phyloP scores from a whole-genome alignment of 768 basidiomycete species.

The Kwoniella sp. region DNA sequence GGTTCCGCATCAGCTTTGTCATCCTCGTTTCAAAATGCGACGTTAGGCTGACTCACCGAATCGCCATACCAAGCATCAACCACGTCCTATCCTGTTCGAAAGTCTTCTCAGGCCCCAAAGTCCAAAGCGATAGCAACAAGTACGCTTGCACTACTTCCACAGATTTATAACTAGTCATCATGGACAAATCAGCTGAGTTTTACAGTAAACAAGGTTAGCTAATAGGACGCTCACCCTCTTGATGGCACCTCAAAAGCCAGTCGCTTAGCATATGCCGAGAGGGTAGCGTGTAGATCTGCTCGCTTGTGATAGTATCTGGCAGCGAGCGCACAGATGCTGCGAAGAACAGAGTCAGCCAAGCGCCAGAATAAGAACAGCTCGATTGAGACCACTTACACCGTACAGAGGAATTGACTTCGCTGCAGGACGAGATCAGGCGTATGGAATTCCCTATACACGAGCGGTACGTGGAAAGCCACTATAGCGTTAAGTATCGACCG shows the following conservation, averaged over 20 bases:
- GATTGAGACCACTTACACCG: slow-evolving; percentile 64
- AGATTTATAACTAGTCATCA: slow-evolving; percentile 58
- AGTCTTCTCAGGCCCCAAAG: slow-evolving; percentile 89
- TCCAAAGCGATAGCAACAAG: slow-evolving; percentile 82
- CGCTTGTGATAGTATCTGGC: slow-evolving; percentile 82
- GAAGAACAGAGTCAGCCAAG: slow-evolving; percentile 12
- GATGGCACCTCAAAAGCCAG: slow-evolving; percentile 68
- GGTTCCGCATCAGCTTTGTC: slow-evolving; percentile 61
- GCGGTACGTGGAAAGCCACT: slow-evolving; percentile 65
- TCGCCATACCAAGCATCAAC: slow-evolving; percentile 83
- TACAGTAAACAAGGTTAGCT: not conserved
- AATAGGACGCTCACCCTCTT: slow-evolving; percentile 33
- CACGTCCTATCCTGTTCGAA: slow-evolving; percentile 97
- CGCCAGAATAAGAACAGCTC: slow-evolving; percentile 42
- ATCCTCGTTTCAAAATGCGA: slow-evolving; percentile 7
- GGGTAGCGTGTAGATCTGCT: slow-evolving; percentile 75
- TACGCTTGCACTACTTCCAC: slow-evolving; percentile 96
- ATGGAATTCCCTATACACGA: slow-evolving; percentile 85
- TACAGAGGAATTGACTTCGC: slow-evolving; percentile 90
- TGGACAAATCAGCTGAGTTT: not conserved
- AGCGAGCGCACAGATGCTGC: slow-evolving; percentile 87
- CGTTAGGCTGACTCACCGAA: slow-evolving; percentile 57
- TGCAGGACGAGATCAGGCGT: slow-evolving; percentile 92
- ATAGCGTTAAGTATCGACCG: no score
- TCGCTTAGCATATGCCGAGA: slow-evolving; percentile 71